phyloP scores from a whole-genome alignment of 1,284 basidiomycete genomes.

The Apiotrichum brassicae region DNA sequence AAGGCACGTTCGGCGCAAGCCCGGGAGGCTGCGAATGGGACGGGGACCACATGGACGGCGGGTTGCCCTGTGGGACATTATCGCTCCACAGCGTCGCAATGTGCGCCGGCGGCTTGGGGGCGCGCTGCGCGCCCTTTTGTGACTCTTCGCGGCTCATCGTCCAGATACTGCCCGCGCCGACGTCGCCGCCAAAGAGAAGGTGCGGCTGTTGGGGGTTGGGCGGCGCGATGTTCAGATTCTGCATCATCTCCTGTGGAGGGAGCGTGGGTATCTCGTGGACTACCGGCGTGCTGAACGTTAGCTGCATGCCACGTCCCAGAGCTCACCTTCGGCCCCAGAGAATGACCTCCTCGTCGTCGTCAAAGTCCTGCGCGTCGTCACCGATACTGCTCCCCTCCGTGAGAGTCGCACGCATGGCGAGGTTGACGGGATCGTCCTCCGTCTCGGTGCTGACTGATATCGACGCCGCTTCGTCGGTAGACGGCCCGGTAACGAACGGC shows the following conservation, averaged over 20 bases:
- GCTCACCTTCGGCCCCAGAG: constrained; percentile 29
- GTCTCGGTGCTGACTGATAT: constrained; percentile 63
- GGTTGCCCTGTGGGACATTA: background rate
- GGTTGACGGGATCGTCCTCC: constrained; percentile 72
- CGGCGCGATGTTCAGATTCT: constrained; percentile 17
- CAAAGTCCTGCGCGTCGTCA: constrained; percentile 34
- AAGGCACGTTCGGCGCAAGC: too few relatives aligned
- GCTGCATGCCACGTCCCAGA: too few relatives aligned
- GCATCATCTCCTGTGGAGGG: constrained; percentile 20
- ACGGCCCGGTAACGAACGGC: constrained; percentile 29
- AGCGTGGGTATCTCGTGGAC: background rate
- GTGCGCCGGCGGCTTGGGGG: background rate
- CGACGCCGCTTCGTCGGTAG: constrained; percentile 50
- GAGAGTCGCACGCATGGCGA: constrained; percentile 63
- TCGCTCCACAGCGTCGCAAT: constrained; percentile 1
- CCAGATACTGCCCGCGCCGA: constrained; percentile 27
- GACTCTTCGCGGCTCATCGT: constrained; percentile 32
- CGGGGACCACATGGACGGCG: background rate
- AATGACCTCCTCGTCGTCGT: constrained; percentile 38
- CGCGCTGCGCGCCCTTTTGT: constrained; percentile 20
- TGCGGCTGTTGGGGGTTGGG: constrained; percentile 2
- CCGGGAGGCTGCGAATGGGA: background rate
- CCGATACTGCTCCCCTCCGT: constrained; percentile 50
- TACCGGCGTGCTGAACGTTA: constrained; percentile 6
- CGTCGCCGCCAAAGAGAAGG: constrained; percentile 24